Conservation (phyloP, 2,329 filamentous ascomycete genomes). For the Conoideocrella luteorostrata region DNA sequence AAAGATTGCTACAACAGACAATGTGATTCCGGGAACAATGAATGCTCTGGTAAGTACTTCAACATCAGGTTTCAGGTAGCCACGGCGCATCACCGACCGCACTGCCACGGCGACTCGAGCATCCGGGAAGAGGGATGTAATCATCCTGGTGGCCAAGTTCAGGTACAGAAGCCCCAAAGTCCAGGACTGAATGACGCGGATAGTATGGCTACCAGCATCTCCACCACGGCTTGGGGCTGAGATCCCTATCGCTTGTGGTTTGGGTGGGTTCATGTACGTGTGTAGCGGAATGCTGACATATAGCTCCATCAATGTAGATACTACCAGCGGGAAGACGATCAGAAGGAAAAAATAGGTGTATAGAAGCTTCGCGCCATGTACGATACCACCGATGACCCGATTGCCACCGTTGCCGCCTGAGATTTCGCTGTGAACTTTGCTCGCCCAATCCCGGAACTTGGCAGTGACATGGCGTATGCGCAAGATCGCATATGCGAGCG, state of each 20-base stretch:
- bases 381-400: slow-evolving; percentile 20
- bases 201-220: slow-evolving; percentile 49
- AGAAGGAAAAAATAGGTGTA: slow-evolving; percentile 74
- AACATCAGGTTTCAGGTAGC: slow-evolving; percentile 74
- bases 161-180: slow-evolving; percentile 87
- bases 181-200: slow-evolving; percentile 90
- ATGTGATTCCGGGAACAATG: slow-evolving; percentile 63
- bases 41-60: slow-evolving; percentile 77
- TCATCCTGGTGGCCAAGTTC: slow-evolving; percentile 66
- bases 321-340: slow-evolving; percentile 73
- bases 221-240: slow-evolving; percentile 10
- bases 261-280: slow-evolving; percentile 57
- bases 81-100: slow-evolving; percentile 63
- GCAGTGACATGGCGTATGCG: slow-evolving; percentile 38
- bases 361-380: slow-evolving; percentile 41
- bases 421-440: slow-evolving; percentile 16
- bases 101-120: slow-evolving; percentile 70
- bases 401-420: slow-evolving; percentile 15
- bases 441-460: slow-evolving; percentile 25
- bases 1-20: slow-evolving; percentile 57
- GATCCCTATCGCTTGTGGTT: slow-evolving; percentile 20
- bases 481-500: slow-evolving; percentile 54
- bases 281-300: slow-evolving; percentile 85
- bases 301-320: slow-evolving; percentile 75
- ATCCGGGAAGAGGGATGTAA: slow-evolving; percentile 60